Base-by-base conservation (phyloP, 2,329 filamentous ascomycete species). In the Phoma sp. region DNA sequence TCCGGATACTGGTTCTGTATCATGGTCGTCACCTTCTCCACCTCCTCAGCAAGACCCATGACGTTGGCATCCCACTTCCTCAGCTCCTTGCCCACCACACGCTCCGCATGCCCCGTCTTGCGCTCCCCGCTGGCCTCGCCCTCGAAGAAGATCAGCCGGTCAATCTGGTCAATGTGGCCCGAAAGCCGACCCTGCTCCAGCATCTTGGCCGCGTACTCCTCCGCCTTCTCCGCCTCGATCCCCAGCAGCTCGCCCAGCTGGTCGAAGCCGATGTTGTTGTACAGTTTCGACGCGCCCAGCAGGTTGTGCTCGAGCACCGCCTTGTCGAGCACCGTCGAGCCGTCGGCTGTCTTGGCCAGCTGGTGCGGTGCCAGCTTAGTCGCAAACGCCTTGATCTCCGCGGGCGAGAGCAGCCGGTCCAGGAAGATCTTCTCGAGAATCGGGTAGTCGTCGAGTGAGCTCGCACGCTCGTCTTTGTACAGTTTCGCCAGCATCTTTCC, bases 371-470 rank as follows among this genome's bases (percentile, higher is more conserved):
- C 84, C 43, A 99, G 82, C 46, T 87, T 88, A 65, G 89, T 82
- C 0, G 93, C 89, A 71, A 99, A 99, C 51, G 90, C 88, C 33
- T 88, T 86, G 37, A 97, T 92, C 77, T 99, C 95, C n/a, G 82
- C 84, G 0, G 89, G 86, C 0, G 86, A 85, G 43, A 99, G 82
- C 3, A 99, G 81, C 6, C 93, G 86, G 75, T 98, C 92, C 43
- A 98, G 83, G 75, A 96, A 96, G 86, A 99, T 98, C 81, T 98
- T 98, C 80, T 98, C 95, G 13, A 99, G 80, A 49, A 99, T 97
- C 43, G 86, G 82, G 71, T 90, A 94, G 77, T 98, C 91, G 29
- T 88, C 85, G 2, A 95, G 84, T 44, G 87, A 85, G 3, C 82
- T 80, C 0, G 91, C 84, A 27, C 95, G 86, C 63, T 98, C 95